phyloP scores from a whole-genome alignment of 495 filamentous ascomycete species.

The Saxispiralis lemnorum region DNA sequence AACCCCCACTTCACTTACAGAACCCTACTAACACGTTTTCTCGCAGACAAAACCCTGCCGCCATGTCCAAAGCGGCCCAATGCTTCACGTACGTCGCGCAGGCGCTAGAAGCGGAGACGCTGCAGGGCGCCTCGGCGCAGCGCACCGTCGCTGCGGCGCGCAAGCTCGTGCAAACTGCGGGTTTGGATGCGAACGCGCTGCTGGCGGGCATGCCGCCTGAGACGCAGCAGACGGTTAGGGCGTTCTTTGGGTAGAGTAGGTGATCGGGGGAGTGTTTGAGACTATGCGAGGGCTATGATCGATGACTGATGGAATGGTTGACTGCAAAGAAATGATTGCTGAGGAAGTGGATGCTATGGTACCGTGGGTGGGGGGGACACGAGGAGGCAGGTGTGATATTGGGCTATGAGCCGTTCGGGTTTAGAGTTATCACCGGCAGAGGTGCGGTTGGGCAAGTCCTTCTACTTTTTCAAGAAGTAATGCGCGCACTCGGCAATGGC shows the following conservation, averaged over 20 bases:
- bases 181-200: constrained; percentile 51
- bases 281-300: too few species aligned
- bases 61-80: constrained; percentile 51
- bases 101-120: constrained; percentile 75
- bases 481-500: too few species aligned
- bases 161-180: constrained; percentile 47
- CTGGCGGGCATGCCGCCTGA: constrained; percentile 54
- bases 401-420: too few species aligned
- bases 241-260: constrained; percentile 23
- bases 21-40: constrained; percentile 1
- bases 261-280: too few species aligned
- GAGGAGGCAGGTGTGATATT: too few species aligned
- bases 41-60: constrained; percentile 67
- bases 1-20: background rate
- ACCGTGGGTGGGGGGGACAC: too few species aligned
- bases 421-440: too few species aligned
- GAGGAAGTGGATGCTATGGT: too few species aligned
- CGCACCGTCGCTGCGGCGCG: constrained; percentile 60
- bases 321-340: too few species aligned
- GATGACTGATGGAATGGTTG: too few species aligned
- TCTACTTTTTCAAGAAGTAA: too few species aligned
- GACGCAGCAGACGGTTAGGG: constrained; percentile 54
- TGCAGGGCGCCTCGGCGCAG: constrained; percentile 62
- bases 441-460: too few species aligned
- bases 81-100: constrained; percentile 68